Evolutionary conservation across 139 green algal genomes (phyloP).

Genomic region (Desmodesmus armatus): DNA sequence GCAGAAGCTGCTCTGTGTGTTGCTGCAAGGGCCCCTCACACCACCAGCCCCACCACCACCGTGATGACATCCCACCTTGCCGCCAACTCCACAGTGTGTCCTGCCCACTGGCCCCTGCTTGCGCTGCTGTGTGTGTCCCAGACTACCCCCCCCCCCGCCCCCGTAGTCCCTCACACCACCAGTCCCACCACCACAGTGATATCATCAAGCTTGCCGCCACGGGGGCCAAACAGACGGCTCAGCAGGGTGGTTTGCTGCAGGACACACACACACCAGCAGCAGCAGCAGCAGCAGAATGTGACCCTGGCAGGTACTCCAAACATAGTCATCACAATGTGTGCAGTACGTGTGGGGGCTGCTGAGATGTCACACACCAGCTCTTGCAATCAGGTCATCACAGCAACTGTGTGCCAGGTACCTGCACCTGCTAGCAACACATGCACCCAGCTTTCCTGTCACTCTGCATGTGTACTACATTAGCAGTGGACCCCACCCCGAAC

Average conservation of each 20-base stretch:
- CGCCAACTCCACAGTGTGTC: too few species aligned
- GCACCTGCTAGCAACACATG: too few species aligned
- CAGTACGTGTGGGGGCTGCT: neutral
- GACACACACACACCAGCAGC: neutral
- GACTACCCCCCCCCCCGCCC: too few species aligned
- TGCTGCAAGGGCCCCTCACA: too few species aligned
- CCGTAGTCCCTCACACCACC: constrained; percentile 50
- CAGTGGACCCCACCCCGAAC: too few species aligned
- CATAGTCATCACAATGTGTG: neutral
- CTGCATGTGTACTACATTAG: too few species aligned
- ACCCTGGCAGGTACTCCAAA: neutral
- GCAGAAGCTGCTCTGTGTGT: too few species aligned
- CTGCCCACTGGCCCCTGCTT: too few species aligned
- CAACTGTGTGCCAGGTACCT: too few species aligned
- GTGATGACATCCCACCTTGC: constrained; percentile 93
- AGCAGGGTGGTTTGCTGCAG: neutral
- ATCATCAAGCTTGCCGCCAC: constrained; percentile 91
- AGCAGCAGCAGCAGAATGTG: neutral
- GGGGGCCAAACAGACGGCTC: constrained; percentile 52
- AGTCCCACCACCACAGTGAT: constrained; percentile 82
- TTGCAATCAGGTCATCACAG: too few species aligned
- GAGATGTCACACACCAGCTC: neutral
- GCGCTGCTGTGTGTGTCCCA: too few species aligned
- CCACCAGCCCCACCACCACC: constrained; percentile 75
- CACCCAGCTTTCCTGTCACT: too few species aligned